Base-by-base conservation (phyloP, 108 stramenopile genomes). In the Fragilariopsis cylindrus region DNA sequence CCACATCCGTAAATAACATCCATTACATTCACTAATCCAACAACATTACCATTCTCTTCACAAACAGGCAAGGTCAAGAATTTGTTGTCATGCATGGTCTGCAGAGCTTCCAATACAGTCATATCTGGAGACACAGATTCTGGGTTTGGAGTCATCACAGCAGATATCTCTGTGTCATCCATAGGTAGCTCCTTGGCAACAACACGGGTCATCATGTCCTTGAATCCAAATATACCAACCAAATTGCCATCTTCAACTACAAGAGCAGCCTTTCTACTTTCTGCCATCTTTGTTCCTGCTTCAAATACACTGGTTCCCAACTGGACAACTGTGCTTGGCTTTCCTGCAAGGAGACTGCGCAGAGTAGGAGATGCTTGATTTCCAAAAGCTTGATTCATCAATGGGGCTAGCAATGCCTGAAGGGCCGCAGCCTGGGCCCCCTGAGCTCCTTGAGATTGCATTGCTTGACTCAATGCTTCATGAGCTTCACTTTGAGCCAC, bases 21-120 rank as follows among this genome's bases (percentile, higher is more conserved):
- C 95, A 98, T 96, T 56, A 98, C 98, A 76, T 96, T 96, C 15
- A 98, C 96, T 7, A 97, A 57, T 11, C 98, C 98, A 63, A 97
- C 77, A 50, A 98, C 95, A 46, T 52, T 72, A 4, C 97, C 96
- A 52, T 89, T 73, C 7, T 64, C 68, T 65, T 96, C 94, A 56
- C 87, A 87, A 12, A 98, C 96, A 41, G 97, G 97, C 45, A 98
- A 75, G 9, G 94, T 95, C 73, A 97, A 80, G 77, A 96, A 97
- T 65, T 91, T 90, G 78, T 94, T 87, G 55, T 98, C 97, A 60
- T 94, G 95, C 97, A 98, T 98, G 54, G 87, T 89, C 67, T 90
- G 88, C 66, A 98, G 76, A 7, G 97, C 97, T 58, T 98, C 97
- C 7, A 98, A 58, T 40, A 94, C 89, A 19, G 90, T 92, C 46